Evolutionary conservation across 495 filamentous ascomycete genomes (phyloP).

Genomic region (Penicillium turbatum): DNA sequence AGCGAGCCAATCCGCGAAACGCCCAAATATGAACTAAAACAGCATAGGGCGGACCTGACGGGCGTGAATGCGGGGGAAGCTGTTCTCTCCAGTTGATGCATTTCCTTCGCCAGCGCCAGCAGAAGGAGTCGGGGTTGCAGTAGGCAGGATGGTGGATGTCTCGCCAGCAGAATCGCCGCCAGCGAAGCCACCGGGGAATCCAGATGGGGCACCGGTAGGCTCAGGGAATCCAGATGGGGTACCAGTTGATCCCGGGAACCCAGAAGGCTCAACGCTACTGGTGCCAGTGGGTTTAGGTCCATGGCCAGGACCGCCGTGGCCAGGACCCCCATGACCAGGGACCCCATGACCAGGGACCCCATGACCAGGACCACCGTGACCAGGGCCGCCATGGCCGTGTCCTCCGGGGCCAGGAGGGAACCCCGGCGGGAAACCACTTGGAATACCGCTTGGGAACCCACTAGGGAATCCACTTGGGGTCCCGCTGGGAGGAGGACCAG

Average conservation of each 20-base stretch:
- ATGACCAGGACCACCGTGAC: neutral
- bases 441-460: too few relatives aligned
- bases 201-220: constrained; percentile 4
- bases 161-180: constrained; percentile 1
- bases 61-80: constrained; percentile 26
- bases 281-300: neutral
- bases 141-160: neutral
- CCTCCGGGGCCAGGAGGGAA: constrained; percentile 1
- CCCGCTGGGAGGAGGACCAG: neutral
- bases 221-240: constrained; percentile 4
- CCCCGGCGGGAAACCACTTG: neutral
- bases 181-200: neutral
- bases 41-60: constrained; percentile 26
- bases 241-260: constrained; percentile 8
- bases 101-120: neutral
- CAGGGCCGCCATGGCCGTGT: neutral
- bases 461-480: neutral
- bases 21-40: constrained; percentile 9
- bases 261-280: neutral
- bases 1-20: constrained; percentile 12
- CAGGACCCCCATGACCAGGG: neutral
- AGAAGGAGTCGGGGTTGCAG: constrained; percentile 4
- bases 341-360: neutral
- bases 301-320: neutral
- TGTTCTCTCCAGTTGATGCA: neutral